Percentiles rank a stretch among this genome's conserved stretches.
Evolutionary conservation across 768 basidiomycete species (phyloP).

Genomic region (Suillus discolor): DNA sequence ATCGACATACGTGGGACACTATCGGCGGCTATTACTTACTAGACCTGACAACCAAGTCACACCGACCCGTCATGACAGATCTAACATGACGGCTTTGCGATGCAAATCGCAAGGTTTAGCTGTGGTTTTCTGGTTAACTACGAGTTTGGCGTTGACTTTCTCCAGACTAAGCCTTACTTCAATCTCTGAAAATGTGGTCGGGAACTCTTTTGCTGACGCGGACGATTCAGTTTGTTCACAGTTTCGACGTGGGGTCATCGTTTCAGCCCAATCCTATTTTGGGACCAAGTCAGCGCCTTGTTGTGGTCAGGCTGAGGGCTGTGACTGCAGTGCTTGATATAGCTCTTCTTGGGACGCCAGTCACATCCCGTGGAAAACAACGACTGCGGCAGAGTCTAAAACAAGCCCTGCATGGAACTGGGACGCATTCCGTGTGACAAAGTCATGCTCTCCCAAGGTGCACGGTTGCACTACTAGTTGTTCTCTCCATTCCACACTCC

Average conservation of each 20-base stretch:
- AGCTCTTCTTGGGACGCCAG: not conserved
- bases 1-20: not conserved
- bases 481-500: constrained; percentile 1
- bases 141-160: not conserved
- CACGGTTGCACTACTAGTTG: not conserved
- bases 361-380: constrained; percentile 10
- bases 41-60: constrained; percentile 1
- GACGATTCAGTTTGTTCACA: not conserved
- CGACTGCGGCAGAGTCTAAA: constrained; percentile 13
- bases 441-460: constrained; percentile 10
- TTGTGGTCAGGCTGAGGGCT: constrained; percentile 6
- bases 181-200: not conserved
- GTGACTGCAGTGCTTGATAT: constrained; percentile 10
- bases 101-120: not conserved
- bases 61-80: not conserved
- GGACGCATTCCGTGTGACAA: constrained; percentile 14
- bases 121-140: not conserved
- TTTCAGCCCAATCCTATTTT: constrained; percentile 3
- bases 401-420: constrained; percentile 19
- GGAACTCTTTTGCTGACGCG: too few species aligned
- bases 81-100: not conserved
- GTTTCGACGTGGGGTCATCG: not conserved
- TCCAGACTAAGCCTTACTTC: not conserved
- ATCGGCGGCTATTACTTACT: not conserved
- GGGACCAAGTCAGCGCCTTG: constrained; percentile 3